phyloP scores from a whole-genome alignment of 2,329 filamentous ascomycete species.

The Microthyrium microscopicum region DNA sequence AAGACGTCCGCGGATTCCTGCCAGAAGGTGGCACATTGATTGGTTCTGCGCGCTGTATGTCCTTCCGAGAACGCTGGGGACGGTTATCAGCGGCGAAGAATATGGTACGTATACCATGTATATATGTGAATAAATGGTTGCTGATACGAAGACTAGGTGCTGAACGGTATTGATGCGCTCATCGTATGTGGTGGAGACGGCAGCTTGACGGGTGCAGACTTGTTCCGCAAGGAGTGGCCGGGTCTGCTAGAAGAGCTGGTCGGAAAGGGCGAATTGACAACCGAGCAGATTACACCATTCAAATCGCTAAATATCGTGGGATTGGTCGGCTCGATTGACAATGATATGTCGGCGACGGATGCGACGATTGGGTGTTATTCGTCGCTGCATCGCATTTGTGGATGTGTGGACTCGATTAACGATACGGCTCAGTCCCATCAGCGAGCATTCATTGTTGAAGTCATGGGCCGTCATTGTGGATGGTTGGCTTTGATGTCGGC shows the following conservation, averaged over 20 bases:
- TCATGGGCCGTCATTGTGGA: constrained; percentile 96
- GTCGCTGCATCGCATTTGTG: constrained; percentile 79
- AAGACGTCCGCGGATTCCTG: constrained; percentile 86
- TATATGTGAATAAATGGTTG: background rate
- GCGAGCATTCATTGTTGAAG: constrained; percentile 90
- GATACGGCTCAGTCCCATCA: constrained; percentile 90
- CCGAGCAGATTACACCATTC: constrained; percentile 58
- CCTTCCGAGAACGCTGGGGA: constrained; percentile 76
- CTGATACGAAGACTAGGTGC: constrained; percentile 26
- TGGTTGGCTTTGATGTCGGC: constrained; percentile 95
- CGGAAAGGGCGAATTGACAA: constrained; percentile 49
- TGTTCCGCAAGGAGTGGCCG: constrained; percentile 85
- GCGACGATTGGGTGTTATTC: constrained; percentile 96
- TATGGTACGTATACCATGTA: constrained; percentile 31
- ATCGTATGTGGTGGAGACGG: constrained; percentile 96
- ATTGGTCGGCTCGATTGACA: constrained; percentile 93
- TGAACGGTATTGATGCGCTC: constrained; percentile 84
- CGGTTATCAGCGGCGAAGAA: constrained; percentile 81
- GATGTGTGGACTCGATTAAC: constrained; percentile 93
- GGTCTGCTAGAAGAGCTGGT: constrained; percentile 75
- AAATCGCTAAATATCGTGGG: constrained; percentile 89
- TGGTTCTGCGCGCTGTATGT: constrained; percentile 83
- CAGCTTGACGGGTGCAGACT: constrained; percentile 86
- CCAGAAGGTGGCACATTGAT: constrained; percentile 92
- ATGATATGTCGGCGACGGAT: constrained; percentile 92